Evolutionary conservation across 306 rosid species (phyloP).

Genomic region (Prunus dulcis): DNA sequence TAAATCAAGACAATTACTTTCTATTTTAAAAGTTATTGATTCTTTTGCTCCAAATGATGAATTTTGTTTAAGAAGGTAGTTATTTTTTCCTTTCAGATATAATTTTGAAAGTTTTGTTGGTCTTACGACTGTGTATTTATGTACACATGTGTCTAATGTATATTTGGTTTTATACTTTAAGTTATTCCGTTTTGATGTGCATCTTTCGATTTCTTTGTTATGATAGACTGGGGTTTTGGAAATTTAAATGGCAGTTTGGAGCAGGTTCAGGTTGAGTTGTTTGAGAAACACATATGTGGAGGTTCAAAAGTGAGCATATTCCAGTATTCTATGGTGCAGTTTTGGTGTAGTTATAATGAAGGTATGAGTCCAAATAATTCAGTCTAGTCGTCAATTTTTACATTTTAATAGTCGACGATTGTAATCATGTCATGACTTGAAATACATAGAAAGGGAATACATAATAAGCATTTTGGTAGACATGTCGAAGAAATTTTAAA

Average conservation of each 20-base stretch:
- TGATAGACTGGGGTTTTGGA: constrained; percentile 76
- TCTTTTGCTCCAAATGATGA: constrained; percentile 35
- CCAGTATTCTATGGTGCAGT: constrained; percentile 79
- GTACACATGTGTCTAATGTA: neutral
- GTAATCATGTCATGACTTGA: constrained; percentile 12
- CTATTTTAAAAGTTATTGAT: constrained; percentile 46
- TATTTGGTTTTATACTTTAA: constrained; percentile 13
- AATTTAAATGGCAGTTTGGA: constrained; percentile 99
- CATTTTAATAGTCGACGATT: neutral
- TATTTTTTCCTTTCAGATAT: constrained; percentile 3
- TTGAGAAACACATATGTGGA: constrained; percentile 75
- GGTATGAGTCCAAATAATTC: constrained; percentile 45
- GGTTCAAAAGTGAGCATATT: constrained; percentile 74
- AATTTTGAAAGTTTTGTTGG: neutral
- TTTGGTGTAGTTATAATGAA: constrained; percentile 44
- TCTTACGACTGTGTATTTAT: neutral
- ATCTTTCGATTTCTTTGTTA: constrained; percentile 24
- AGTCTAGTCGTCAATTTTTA: constrained; percentile 4
- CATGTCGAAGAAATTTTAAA: neutral
- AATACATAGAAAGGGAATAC: neutral
- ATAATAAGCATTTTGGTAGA: neutral
- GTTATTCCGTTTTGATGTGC: constrained; percentile 11
- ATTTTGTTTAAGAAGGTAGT: constrained; percentile 67
- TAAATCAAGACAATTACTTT: constrained; percentile 62
- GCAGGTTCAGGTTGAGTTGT: constrained; percentile 94